Percentiles rank a stretch among this genome's conserved stretches.
Evolutionary conservation across 1,139 yeast species (phyloP).

Genomic region (Scheffersomyces quercinus): DNA sequence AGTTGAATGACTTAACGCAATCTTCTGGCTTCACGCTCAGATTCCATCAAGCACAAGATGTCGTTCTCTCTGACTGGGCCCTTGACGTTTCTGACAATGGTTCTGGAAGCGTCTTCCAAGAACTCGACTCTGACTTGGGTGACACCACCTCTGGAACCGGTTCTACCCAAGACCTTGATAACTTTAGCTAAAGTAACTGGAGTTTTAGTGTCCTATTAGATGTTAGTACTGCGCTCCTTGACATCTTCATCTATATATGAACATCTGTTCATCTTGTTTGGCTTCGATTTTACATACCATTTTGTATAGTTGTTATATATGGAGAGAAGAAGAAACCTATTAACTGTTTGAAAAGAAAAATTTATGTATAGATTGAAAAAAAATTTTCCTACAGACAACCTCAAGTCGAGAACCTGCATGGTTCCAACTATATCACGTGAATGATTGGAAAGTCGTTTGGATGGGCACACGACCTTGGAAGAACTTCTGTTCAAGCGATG

Average conservation of each 20-base stretch:
- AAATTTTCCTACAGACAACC: conserved; percentile 5
- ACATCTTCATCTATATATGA: not conserved
- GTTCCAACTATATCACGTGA: no score
- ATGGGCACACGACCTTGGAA: no score
- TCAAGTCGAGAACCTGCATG: no score
- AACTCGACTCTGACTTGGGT: conserved; percentile 99
- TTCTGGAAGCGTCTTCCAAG: conserved; percentile 97
- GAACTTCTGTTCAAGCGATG: no score
- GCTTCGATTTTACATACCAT: conserved; percentile 20
- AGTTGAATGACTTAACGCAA: conserved; percentile 39
- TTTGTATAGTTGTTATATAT: conserved; percentile 18
- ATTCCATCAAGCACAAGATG: conserved; percentile 98
- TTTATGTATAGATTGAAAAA: conserved; percentile 6
- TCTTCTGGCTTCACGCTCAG: conserved; percentile 98
- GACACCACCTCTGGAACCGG: conserved; percentile 99
- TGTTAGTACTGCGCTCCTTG: conserved; percentile 15
- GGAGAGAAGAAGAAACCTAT: conserved; percentile 13
- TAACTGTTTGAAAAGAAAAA: conserved; percentile 6
- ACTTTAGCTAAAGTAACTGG: conserved; percentile 99
- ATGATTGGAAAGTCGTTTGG: no score
- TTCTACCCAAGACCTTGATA: conserved; percentile 98
- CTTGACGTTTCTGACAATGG: conserved; percentile 99
- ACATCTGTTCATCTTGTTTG: not conserved
- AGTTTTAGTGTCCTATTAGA: conserved; percentile 71
- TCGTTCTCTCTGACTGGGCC: conserved; percentile 99